These are phyloP conservation scores for Coleophoma eucalyptorum DNA, from an alignment of 2,329 filamentous ascomycete genomes.

Conservation along the genomic window DNA sequence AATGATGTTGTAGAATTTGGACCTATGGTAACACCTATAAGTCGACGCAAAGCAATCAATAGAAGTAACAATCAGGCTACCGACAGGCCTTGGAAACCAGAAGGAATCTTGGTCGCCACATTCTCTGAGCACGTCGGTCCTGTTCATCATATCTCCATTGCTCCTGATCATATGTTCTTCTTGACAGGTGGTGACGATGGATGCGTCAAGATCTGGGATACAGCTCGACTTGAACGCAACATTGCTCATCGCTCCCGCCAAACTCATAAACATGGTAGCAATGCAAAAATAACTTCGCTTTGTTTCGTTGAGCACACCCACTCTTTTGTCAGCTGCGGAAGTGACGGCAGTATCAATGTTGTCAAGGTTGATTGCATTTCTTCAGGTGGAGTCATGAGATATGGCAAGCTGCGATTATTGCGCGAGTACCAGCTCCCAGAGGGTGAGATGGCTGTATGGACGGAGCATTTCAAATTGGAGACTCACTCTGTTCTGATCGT, in stretches of 20 bases:
- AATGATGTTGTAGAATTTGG: slow-evolving; percentile 70
- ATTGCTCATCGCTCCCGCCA: slow-evolving; percentile 83
- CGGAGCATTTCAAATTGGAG: slow-evolving; percentile 86
- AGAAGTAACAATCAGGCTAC: slow-evolving; percentile 21
- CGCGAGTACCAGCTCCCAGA: slow-evolving; percentile 75
- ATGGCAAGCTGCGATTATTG: slow-evolving; percentile 72
- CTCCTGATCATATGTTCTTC: slow-evolving; percentile 93
- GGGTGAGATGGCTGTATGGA: slow-evolving; percentile 81
- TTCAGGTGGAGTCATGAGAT: slow-evolving; percentile 59
- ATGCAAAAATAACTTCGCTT: slow-evolving; percentile 71
- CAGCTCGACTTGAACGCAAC: slow-evolving; percentile 83
- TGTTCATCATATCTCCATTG: slow-evolving; percentile 75
- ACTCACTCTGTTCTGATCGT: slow-evolving; percentile 78
- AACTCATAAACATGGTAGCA: slow-evolving; percentile 72
- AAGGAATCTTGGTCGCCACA: slow-evolving; percentile 78
- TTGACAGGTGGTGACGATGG: slow-evolving; percentile 91
- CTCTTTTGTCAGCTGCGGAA: slow-evolving; percentile 86
- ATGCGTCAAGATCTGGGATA: slow-evolving; percentile 89
- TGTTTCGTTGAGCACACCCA: slow-evolving; percentile 94
- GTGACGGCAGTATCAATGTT: slow-evolving; percentile 85
- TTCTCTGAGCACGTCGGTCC: slow-evolving; percentile 84
- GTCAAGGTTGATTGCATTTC: slow-evolving; percentile 65
- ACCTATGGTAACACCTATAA: slow-evolving; percentile 70
- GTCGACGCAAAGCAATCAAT: slow-evolving; percentile 45
- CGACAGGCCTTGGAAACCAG: slow-evolving; percentile 74